These are phyloP conservation scores for Luvunga scandens DNA, from an alignment of 345 rosid species.

Conservation along the genomic window DNA sequence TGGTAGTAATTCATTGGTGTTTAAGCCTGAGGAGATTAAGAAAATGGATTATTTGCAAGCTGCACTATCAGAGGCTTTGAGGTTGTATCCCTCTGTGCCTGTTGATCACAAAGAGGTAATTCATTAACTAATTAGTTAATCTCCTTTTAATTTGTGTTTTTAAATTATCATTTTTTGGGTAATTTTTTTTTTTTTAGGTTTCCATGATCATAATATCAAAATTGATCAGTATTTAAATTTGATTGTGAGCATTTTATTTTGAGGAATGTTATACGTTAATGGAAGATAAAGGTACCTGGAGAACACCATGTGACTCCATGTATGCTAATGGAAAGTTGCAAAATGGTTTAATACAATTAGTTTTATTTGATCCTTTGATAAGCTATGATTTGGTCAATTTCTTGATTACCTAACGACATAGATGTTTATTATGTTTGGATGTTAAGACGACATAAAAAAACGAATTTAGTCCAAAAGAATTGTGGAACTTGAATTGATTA, in stretches of 20 bases:
- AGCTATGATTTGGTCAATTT: not conserved
- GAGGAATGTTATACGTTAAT: too few species aligned
- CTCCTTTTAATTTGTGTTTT: not conserved
- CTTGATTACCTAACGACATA: slow-evolving; percentile 29
- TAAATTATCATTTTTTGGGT: too few species aligned
- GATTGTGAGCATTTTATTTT: too few species aligned
- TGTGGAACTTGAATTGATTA: slow-evolving; percentile 5
- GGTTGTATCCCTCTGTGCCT: slow-evolving; percentile 95
- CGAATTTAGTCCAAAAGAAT: not conserved
- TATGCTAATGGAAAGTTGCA: too few species aligned
- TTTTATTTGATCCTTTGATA: not conserved
- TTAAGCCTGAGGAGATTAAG: slow-evolving; percentile 81
- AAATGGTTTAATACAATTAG: too few species aligned
- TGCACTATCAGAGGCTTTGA: slow-evolving; percentile 84
- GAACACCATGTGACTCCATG: too few species aligned
- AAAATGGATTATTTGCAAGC: slow-evolving; percentile 97
- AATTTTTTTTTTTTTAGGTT: too few species aligned
- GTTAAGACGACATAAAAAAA: not conserved
- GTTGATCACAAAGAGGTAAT: slow-evolving; percentile 96
- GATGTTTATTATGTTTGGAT: not conserved
- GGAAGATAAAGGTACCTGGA: too few species aligned
- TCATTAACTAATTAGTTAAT: not conserved
- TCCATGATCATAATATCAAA: not conserved
- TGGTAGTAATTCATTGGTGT: slow-evolving; percentile 28
- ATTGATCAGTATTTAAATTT: not conserved